phyloP scores from a whole-genome alignment of 495 filamentous ascomycete genomes.

The Aspergillus hancockii region DNA sequence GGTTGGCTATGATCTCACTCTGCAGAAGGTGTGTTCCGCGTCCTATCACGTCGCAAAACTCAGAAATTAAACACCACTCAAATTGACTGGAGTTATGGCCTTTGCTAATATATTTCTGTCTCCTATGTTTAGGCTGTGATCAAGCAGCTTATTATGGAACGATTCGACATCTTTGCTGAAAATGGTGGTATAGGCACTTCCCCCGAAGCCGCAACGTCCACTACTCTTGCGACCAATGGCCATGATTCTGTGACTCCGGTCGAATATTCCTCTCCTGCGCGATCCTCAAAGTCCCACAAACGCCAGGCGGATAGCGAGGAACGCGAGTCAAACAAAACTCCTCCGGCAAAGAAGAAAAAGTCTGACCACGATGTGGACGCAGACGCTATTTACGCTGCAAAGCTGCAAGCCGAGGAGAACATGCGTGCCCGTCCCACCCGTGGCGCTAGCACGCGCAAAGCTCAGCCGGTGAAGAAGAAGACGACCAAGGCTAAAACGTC shows the following conservation, averaged over 20 bases:
- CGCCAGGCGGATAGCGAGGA: constrained; percentile 53
- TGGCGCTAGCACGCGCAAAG: constrained; percentile 57
- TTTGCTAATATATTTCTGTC: constrained; percentile 10
- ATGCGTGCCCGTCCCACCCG: constrained; percentile 70
- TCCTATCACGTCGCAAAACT: constrained; percentile 17
- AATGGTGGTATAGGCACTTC: constrained; percentile 41
- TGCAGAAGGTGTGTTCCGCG: constrained; percentile 70
- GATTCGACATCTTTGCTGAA: constrained; percentile 78
- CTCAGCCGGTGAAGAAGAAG: constrained; percentile 63
- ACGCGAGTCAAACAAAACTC: constrained; percentile 41
- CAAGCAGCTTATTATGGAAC: constrained; percentile 79
- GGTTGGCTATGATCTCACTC: constrained; percentile 77
- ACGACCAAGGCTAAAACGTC: constrained; percentile 68
- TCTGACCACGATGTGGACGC: constrained; percentile 62
- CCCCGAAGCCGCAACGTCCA: constrained; percentile 32
- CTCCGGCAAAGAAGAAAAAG: constrained; percentile 57
- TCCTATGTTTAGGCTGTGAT: constrained; percentile 62
- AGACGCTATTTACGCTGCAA: constrained; percentile 81
- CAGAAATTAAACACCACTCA: neutral
- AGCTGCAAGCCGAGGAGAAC: constrained; percentile 91
- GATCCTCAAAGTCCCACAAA: constrained; percentile 57
- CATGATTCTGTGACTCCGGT: constrained; percentile 41
- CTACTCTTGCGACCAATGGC: constrained; percentile 44
- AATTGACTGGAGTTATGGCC: constrained; percentile 10
- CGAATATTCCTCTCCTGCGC: constrained; percentile 47